Conservation (phyloP, 75 land plant species). For the Cupressus sempervirens region DNA sequence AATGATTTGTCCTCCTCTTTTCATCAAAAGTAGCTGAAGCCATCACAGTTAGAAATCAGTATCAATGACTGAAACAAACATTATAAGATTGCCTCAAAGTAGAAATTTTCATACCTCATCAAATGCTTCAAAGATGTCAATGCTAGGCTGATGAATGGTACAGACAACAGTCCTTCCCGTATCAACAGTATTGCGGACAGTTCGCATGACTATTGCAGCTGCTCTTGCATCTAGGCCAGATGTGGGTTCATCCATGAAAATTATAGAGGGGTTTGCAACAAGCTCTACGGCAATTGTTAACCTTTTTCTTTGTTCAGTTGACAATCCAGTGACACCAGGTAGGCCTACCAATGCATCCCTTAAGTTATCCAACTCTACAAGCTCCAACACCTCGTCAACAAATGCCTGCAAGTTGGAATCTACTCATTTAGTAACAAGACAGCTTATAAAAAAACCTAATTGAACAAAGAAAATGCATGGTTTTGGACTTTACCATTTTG, state of each 20-base stretch:
- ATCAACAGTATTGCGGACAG: constrained; percentile 81
- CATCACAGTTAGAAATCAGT: not conserved
- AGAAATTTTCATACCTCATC: constrained; percentile 55
- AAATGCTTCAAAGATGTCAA: constrained; percentile 83
- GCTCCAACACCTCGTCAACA: constrained; percentile 78
- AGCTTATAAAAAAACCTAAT: not conserved
- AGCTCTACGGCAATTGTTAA: constrained; percentile 82
- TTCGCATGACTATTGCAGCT: constrained; percentile 85
- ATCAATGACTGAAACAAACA: not conserved
- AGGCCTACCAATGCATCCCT: constrained; percentile 75
- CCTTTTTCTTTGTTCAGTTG: constrained; percentile 85
- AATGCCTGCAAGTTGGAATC: constrained; percentile 35
- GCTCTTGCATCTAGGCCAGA: constrained; percentile 84
- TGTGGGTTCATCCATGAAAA: constrained; percentile 92
- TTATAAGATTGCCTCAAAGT: not conserved
- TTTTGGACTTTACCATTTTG: constrained; percentile 39
- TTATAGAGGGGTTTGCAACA: constrained; percentile 86
- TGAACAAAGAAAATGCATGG: not conserved
- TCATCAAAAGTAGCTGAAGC: constrained; percentile 63
- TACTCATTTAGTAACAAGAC: not conserved
- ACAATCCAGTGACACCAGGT: constrained; percentile 73
- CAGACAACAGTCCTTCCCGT: constrained; percentile 87
- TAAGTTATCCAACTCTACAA: constrained; percentile 65
- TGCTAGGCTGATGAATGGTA: constrained; percentile 80
- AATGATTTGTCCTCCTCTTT: constrained; percentile 83